Conservation (phyloP, 345 rosid genomes). For the Eucalyptus sideroxylon region DNA sequence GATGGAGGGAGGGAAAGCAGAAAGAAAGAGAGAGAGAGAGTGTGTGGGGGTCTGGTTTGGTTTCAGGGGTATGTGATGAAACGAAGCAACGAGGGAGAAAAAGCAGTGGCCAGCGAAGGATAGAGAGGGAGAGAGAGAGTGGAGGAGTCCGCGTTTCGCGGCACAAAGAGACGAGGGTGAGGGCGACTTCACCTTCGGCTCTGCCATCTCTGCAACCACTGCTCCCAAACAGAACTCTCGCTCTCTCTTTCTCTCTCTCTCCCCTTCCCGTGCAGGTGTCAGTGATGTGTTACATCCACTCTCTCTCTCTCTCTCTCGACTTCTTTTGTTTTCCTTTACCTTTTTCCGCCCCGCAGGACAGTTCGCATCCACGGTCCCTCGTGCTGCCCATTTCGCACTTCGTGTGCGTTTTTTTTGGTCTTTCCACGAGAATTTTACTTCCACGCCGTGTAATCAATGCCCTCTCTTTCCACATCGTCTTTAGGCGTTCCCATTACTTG, state of each 20-base stretch:
- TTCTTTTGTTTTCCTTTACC: not conserved
- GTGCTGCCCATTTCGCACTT: not conserved
- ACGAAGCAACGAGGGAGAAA: not conserved
- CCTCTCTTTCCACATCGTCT: not conserved
- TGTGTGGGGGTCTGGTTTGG: not conserved
- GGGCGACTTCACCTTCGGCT: not conserved
- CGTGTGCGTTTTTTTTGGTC: not conserved
- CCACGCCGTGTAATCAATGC: not conserved
- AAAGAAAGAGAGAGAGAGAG: not conserved
- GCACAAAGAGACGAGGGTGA: not conserved
- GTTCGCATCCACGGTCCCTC: not conserved
- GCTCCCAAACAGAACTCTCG: not conserved
- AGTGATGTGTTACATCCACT: not conserved
- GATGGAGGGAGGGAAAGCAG: not conserved
- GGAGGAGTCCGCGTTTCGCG: not conserved
- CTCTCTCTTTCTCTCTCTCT: not conserved
- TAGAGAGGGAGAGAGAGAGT: not conserved
- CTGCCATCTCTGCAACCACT: not conserved
- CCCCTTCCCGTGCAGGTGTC: not conserved
- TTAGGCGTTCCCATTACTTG: not conserved
- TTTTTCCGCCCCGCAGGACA: not conserved
- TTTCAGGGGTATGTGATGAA: not conserved
- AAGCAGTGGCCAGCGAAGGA: not conserved
- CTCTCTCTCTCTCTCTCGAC: not conserved
- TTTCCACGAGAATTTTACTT: not conserved